Conservation (phyloP, 345 rosid species). For the Arabidopsis thaliana region TAIR10.1 NC_003070.9:23716501-23717000, state of each 20-base stretch:
- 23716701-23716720: constrained; percentile 27
- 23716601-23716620: constrained; percentile 21
- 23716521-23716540: too few relatives aligned
- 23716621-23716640: not conserved
- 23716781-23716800: not conserved
- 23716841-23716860: constrained; percentile 18
- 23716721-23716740: constrained; percentile 8
- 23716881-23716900: constrained; percentile 8
- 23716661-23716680: constrained; percentile 43
- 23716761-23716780: constrained; percentile 1
- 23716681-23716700: constrained; percentile 28
- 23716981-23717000: not conserved
- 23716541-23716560: too few relatives aligned
- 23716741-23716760: constrained; percentile 37
- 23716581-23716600: not conserved
- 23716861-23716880: not conserved
- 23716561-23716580: too few relatives aligned
- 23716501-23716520: too few relatives aligned
- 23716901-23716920: constrained; percentile 1
- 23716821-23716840: constrained; percentile 1
- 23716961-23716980: not conserved
- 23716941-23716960: not conserved
- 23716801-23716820: not conserved
- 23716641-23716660: constrained; percentile 9
- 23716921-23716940: not conserved